Base-by-base conservation (phyloP, 106 monocot genomes). In the Platanthera zijinensis region DNA sequence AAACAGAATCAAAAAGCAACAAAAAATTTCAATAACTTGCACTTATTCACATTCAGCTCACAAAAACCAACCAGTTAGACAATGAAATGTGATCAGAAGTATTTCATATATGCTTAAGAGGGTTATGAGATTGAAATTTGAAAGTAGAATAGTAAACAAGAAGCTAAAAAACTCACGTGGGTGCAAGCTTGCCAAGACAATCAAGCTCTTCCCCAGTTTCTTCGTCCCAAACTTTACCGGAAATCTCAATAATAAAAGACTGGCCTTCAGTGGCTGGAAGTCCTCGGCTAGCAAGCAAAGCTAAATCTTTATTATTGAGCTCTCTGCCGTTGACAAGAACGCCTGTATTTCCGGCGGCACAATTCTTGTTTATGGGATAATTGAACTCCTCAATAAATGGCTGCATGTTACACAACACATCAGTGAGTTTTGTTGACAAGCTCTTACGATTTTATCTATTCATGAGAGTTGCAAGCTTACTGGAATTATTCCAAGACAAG, bases 301-400 rank as follows among this genome's bases (percentile, higher is more conserved):
- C 79, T 72, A 99, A 81, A 78, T 99, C 99, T 70, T 82, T 92
- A 48, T 83, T 81, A 77, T 99, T 94, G 75, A 99, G 99, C 81
- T 99, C 99, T 87, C 99, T 88, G 17, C 99, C 99, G 74, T 99
- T 99, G 8, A 94, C 85, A 52, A 85, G 51, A 52, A 99, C 90
- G 76, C 89, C 87, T 47, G 99, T 87, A 80, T 94, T 87, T 45
- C 99, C 99, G 57, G 83, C 86, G 50, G 94, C 77, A 81, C 99
- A 99, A 64, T 88, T 92, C 73, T 83, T 94, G 25, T 86, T 78
- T 89, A 99, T 87, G 21, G 94, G 94, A 78, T 87, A 90, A 74
- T 99, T 94, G 70, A 99, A 89, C 46, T 99, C 99, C 70, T 94
- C 92, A 63, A 99, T 99, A 74, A 85, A 91, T 64, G 99, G 92